Percentiles rank a stretch among this genome's conserved stretches.
Evolutionary conservation across 192 early-diverging fungal genomes (phyloP).

Genomic region (Dimargaris cristalligena): DNA sequence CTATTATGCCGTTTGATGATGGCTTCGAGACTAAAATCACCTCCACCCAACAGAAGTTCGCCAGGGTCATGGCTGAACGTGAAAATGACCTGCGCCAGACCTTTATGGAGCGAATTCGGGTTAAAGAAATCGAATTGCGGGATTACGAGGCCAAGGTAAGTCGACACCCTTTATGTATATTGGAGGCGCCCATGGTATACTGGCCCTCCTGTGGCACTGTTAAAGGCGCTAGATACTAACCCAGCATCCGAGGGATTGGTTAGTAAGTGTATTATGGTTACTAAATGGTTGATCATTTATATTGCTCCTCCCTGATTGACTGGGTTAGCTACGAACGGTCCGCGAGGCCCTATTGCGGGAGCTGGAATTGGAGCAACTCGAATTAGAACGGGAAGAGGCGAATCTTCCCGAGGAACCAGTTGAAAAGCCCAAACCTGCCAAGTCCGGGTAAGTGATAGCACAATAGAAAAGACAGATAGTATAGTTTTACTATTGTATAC

Average conservation of each 20-base stretch:
- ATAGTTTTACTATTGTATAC: no score
- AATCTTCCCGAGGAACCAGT: no score
- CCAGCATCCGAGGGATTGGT: no score
- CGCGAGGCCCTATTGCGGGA: background rate
- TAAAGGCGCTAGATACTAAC: no score
- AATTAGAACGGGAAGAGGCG: background rate
- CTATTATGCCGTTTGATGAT: conserved; percentile 67
- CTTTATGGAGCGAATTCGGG: conserved; percentile 33
- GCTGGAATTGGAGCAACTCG: background rate
- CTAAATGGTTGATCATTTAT: no score
- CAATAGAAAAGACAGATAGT: no score
- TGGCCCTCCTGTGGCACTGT: background rate
- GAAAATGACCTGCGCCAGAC: conserved; percentile 51
- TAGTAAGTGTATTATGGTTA: no score
- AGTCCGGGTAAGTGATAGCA: no score
- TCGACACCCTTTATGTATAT: background rate
- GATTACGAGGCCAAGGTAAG: conserved; percentile 10
- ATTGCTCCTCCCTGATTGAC: no score
- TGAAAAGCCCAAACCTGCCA: background rate
- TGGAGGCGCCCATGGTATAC: background rate
- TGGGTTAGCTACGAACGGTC: background rate
- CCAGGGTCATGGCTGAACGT: conserved; percentile 48
- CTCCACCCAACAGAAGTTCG: conserved; percentile 37
- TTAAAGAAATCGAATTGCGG: conserved; percentile 40
- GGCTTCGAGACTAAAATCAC: conserved; percentile 55